Base-by-base conservation (phyloP, 164 flowering plant genomes). In the Tetracentron sinense region DNA sequence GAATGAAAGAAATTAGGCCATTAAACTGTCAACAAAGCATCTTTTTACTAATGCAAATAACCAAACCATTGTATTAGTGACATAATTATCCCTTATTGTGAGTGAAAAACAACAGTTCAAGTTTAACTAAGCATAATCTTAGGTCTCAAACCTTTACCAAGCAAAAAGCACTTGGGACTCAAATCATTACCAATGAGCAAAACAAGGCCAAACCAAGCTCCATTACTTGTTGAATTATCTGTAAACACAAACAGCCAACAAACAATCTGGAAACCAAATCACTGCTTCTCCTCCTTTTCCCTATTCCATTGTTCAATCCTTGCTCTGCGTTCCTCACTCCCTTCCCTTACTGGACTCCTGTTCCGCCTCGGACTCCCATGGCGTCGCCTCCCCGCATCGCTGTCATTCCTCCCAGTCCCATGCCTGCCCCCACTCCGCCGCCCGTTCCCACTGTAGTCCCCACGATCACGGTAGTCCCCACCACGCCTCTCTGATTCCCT, bases 221-320 rank as follows among this genome's bases (percentile, higher is more conserved):
- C 31, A 6, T 17, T 53, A 49, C 35, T 53, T 26, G 23, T 35
- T 19, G 23, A 54, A 19, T 25, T 28, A 27, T 29, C 56, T 19
- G 20, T 17, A 17, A 53, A 38, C 35, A 38, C 25, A 12, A 38
- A 60, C 17, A 52, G 15, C 42, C 17, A 17, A 61, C 10, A 17
- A 17, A 42, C n/a, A 35, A 47, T 7, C n/a, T 20, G 44, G 14
- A 4, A 38, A 38, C 44, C 44, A 60, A 47, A 54, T 74, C 73
- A 72, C 52, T 30, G 72, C 44, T 66, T 76, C 72, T 75, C 82
- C 62, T 88, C 92, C 66, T 66, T 76, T 60, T 86, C 95, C 64
- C 89, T 77, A 44, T 88, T 88, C 95, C 95, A 88, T 59, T 81
- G 88, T 64, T 84, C 95, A 65, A 88, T 88, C 68, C 83, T 80